Base-by-base conservation (phyloP, 169 alveolate genomes). In the Nephromyces sp. region DNA sequence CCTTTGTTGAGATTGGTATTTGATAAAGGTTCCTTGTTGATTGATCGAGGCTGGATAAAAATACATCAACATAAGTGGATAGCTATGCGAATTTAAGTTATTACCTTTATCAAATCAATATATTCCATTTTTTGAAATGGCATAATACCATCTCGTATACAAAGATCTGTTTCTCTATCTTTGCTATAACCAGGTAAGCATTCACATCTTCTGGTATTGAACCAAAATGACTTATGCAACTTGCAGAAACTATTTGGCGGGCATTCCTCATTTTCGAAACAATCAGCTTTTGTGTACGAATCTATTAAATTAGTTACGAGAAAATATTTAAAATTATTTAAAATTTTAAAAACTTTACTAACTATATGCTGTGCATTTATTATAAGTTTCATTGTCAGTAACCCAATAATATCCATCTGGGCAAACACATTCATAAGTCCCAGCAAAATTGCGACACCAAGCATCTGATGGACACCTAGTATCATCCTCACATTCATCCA, bases 391-490 rank as follows among this genome's bases (percentile, higher is more conserved):
- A 15, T 43, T n/a, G 33, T 61, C 21, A 2, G 73, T 74, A 34
- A 70, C 66, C 78, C 83, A 77, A 8, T 28, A 70, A 22, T 71
- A 32, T 25, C 74, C 78, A 30, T 34, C 31, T 1, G 83, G 83
- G 63, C 83, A 77, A 24, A 77, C 61, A 63, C 83, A 77, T 68
- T 77, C 83, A 70, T 61, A 70, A 2, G 83, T 64, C 8, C 83
- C 83, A 67, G 77, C 69, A 72, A 77, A 77, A 52, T 77, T 77
- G 61, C 15, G 51, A 64, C 83, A 77, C 29, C 32, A 33, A 15
- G 83, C 83, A 43, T 69, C 74, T 22, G 25, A 34, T 3, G 83
- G 83, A 32, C 83, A 77, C 2, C 79, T 74, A 3, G 28, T 30
- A 21, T 66, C 73, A 5, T 35, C 71, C 24, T 33, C 32, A 30